phyloP scores from a whole-genome alignment of 345 rosid genomes.

The Lumnitzera racemosa region DNA sequence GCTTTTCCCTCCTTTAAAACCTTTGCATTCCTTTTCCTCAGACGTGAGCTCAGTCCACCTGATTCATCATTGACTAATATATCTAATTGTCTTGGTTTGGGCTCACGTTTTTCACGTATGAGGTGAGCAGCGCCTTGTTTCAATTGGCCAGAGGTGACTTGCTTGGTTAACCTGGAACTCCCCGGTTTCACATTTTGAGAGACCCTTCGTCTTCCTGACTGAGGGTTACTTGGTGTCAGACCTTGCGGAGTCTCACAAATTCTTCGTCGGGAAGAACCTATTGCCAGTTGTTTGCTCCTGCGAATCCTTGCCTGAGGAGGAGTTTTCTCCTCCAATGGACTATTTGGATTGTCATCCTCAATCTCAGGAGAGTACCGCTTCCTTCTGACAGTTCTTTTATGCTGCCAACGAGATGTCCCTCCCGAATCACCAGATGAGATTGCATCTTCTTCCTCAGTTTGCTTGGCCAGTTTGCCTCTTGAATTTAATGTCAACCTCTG shows the following conservation, averaged over 20 bases:
- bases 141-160: conserved; percentile 11
- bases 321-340: conserved; percentile 22
- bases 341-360: conserved; percentile 23
- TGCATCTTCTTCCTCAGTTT: conserved; percentile 33
- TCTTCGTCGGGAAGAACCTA: conserved; percentile 1
- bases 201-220: conserved; percentile 9
- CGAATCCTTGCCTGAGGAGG: conserved; percentile 29
- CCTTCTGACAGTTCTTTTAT: conserved; percentile 24
- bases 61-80: conserved; percentile 26
- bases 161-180: conserved; percentile 19
- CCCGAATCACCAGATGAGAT: conserved; percentile 39
- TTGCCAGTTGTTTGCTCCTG: conserved; percentile 35
- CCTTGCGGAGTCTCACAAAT: conserved; percentile 8
- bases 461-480: conserved; percentile 18
- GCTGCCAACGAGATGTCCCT: conserved; percentile 20
- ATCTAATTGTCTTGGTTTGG: conserved; percentile 16
- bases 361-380: conserved; percentile 23
- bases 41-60: conserved; percentile 76
- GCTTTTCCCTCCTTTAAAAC: conserved; percentile 25
- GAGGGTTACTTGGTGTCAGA: conserved; percentile 9
- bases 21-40: conserved; percentile 53
- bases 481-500: conserved; percentile 11
- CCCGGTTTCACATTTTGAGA: conserved; percentile 21
- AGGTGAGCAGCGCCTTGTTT: conserved; percentile 30
- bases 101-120: conserved; percentile 22